These are phyloP conservation scores for Prunus campanulata DNA, from an alignment of 306 rosid genomes.

Conservation along the genomic window DNA sequence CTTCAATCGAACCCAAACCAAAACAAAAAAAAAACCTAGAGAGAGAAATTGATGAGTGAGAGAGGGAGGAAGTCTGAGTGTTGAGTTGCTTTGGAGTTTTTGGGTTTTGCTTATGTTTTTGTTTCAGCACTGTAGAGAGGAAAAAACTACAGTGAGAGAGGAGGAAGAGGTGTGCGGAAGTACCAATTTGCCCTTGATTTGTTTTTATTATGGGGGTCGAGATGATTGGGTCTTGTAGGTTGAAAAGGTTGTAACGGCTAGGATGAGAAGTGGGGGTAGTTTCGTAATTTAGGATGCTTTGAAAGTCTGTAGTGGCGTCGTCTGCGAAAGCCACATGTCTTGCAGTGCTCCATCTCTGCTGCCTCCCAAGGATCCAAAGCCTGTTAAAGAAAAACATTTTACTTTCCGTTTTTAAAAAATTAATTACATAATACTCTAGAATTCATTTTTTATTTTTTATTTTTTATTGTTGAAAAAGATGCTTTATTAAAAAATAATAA, in stretches of 20 bases:
- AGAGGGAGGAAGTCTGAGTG: conserved; percentile 7
- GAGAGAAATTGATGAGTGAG: conserved; percentile 14
- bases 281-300: conserved; percentile 30
- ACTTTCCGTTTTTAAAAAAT: too few species aligned
- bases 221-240: conserved; percentile 4
- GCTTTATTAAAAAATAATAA: too few species aligned
- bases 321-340: conserved; percentile 29
- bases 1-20: neutral
- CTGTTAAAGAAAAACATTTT: too few species aligned
- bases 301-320: conserved; percentile 20
- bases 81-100: neutral
- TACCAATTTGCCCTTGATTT: conserved; percentile 43
- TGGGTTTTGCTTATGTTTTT: conserved; percentile 7
- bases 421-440: too few species aligned
- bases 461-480: too few species aligned
- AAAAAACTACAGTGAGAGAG: conserved; percentile 27
- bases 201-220: conserved; percentile 23
- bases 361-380: neutral
- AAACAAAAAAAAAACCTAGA: conserved; percentile 34
- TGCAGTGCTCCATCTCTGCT: too few species aligned
- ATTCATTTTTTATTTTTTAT: too few species aligned
- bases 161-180: neutral
- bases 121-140: conserved; percentile 26
- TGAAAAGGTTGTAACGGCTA: conserved; percentile 73
- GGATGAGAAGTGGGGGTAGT: conserved; percentile 40